Percentiles rank a stretch among this genome's conserved stretches.
These are phyloP conservation scores for Candida sojae DNA, from an alignment of 1,139 yeast genomes.

Conservation along the genomic window DNA sequence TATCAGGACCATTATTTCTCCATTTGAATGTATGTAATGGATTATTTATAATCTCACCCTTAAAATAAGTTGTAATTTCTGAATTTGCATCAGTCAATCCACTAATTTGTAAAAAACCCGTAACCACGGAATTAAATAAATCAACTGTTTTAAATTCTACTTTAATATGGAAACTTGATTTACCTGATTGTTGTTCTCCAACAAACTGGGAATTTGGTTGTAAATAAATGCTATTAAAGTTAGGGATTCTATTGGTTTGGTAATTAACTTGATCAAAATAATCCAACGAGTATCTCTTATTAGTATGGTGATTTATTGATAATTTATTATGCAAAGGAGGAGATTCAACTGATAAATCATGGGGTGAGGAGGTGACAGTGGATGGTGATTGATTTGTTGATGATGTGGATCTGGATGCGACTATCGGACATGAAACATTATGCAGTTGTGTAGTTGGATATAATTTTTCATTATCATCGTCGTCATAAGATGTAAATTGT, in stretches of 20 bases:
- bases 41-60: conserved; percentile 79
- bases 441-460: neutral
- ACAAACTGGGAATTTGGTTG: conserved; percentile 64
- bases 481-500: conserved; percentile 1
- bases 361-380: neutral
- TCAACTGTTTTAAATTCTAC: conserved; percentile 77
- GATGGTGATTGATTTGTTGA: neutral
- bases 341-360: neutral
- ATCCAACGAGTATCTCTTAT: conserved; percentile 9
- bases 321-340: conserved; percentile 1
- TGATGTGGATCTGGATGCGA: neutral
- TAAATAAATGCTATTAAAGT: conserved; percentile 39
- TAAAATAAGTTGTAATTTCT: conserved; percentile 81
- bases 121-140: conserved; percentile 56
- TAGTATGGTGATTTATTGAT: conserved; percentile 3
- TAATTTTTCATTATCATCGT: neutral
- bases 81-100: conserved; percentile 80
- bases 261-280: conserved; percentile 9
- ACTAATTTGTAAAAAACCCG: conserved; percentile 79
- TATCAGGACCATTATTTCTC: conserved; percentile 12
- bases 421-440: conserved; percentile 1
- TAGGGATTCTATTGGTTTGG: conserved; percentile 14
- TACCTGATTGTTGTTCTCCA: conserved; percentile 78
- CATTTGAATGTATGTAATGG: conserved; percentile 24
- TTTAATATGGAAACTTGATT: conserved; percentile 63